Percentiles rank a stretch among this genome's conserved stretches.
phyloP scores from a whole-genome alignment of 2,329 filamentous ascomycete species.

The Claviceps pazoutovae region DNA sequence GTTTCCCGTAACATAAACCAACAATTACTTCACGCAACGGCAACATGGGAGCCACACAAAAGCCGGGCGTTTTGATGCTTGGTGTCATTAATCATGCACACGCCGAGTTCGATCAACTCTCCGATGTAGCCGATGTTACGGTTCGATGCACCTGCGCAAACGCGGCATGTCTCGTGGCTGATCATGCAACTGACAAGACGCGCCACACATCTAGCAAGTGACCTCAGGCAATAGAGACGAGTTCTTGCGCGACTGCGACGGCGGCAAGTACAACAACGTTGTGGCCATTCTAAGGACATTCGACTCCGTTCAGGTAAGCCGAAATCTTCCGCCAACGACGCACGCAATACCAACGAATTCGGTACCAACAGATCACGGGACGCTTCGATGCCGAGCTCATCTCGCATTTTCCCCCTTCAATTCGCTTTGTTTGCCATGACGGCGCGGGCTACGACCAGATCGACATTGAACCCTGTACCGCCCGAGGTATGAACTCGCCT shows the following conservation, averaged over 20 bases:
- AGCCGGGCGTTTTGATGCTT: conserved; percentile 10
- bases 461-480: conserved; percentile 47
- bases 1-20: not conserved
- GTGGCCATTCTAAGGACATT: conserved; percentile 46
- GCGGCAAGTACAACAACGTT: conserved; percentile 41
- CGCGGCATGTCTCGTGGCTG: not conserved
- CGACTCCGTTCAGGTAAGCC: conserved; percentile 7
- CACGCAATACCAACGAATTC: not conserved
- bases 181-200: not conserved
- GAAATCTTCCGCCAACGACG: no score
- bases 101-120: conserved; percentile 9
- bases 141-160: conserved; percentile 1
- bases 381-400: conserved; percentile 48
- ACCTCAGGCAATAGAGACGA: conserved; percentile 7
- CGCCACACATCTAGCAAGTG: conserved; percentile 5
- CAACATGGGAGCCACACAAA: not conserved
- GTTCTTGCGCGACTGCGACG: conserved; percentile 33
- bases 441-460: conserved; percentile 54
- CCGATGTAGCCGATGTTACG: conserved; percentile 7
- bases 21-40: not conserved
- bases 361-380: conserved; percentile 36
- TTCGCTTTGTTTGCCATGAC: conserved; percentile 30
- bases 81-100: conserved; percentile 9
- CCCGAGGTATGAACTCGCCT: conserved; percentile 4
- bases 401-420: conserved; percentile 23